Conservation (phyloP, 2,329 filamentous ascomycete species). For the Colletotrichum spinosum region DNA sequence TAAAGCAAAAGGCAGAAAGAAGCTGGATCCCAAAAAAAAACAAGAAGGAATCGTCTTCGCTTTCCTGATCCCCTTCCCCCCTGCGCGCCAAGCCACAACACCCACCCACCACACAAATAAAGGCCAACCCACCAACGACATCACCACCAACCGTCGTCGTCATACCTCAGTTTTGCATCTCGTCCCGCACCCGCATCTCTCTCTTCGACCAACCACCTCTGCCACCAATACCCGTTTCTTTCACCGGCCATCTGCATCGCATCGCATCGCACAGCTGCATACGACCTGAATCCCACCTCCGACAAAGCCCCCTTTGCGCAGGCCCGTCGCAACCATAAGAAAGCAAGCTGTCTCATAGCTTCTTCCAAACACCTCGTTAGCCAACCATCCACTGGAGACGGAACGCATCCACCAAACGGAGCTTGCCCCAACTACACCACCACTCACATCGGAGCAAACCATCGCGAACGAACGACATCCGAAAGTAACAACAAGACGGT, state of each 20-base stretch:
- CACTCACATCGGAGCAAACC: too few relatives aligned
- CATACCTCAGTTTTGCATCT: constrained; percentile 19
- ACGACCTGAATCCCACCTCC: background rate
- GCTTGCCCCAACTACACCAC: too few relatives aligned
- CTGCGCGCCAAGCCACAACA: constrained; percentile 7
- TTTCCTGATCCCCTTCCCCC: constrained; percentile 2
- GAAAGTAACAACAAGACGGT: background rate
- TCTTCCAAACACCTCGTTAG: too few relatives aligned
- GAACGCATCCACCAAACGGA: too few relatives aligned
- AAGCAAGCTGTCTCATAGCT: background rate
- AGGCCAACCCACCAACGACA: background rate
- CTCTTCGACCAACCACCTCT: background rate
- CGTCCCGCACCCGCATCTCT: constrained; percentile 2
- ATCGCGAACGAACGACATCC: constrained; percentile 1
- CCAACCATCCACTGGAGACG: too few relatives aligned
- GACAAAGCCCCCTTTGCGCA: background rate
- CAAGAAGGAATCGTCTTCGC: background rate
- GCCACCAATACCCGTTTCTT: background rate
- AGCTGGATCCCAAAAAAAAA: too few relatives aligned
- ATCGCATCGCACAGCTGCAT: background rate
- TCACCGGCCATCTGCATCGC: constrained; percentile 10
- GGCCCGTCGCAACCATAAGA: constrained; percentile 7
- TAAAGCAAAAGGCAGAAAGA: background rate
- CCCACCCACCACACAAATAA: background rate
- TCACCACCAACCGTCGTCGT: constrained; percentile 13